These are phyloP conservation scores for Saccharomycopsis microspora DNA, from an alignment of 805 yeast species.

Conservation along the genomic window DNA sequence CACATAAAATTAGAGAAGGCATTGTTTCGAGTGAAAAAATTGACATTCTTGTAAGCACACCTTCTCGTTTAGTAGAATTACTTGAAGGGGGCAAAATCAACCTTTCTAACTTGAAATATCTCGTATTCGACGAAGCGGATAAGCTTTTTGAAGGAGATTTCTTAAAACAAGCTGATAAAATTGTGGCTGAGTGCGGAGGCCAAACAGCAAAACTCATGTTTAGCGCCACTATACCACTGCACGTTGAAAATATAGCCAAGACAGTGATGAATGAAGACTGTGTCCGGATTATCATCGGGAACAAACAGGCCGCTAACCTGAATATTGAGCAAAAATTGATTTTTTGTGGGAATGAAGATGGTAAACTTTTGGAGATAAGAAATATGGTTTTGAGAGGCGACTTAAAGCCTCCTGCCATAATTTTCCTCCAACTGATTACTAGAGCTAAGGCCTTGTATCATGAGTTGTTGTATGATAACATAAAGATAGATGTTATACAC, in stretches of 20 bases:
- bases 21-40: slow-evolving; percentile 32
- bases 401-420: slow-evolving; percentile 84
- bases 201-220: slow-evolving; percentile 55
- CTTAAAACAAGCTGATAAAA: slow-evolving; percentile 82
- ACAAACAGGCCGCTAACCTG: slow-evolving; percentile 83
- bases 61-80: slow-evolving; percentile 75
- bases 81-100: slow-evolving; percentile 51
- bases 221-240: slow-evolving; percentile 92
- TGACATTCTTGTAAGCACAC: slow-evolving; percentile 81
- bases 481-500: slow-evolving; percentile 92
- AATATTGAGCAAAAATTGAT: slow-evolving; percentile 74
- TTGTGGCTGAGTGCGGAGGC: slow-evolving; percentile 31
- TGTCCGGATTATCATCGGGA: slow-evolving; percentile 80
- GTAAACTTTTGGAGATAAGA: slow-evolving; percentile 85
- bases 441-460: slow-evolving; percentile 94
- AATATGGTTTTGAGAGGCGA: slow-evolving; percentile 79
- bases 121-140: slow-evolving; percentile 94
- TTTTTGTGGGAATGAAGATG: slow-evolving; percentile 89
- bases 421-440: slow-evolving; percentile 81
- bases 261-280: slow-evolving; percentile 73
- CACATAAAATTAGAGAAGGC: slow-evolving; percentile 53
- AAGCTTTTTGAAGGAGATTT: slow-evolving; percentile 80
- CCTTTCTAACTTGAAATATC: slow-evolving; percentile 53
- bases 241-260: slow-evolving; percentile 80
- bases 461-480: slow-evolving; percentile 80